Evolutionary conservation across 116 monocot species (phyloP).

Genomic region (Dioscorea cayenensis): DNA sequence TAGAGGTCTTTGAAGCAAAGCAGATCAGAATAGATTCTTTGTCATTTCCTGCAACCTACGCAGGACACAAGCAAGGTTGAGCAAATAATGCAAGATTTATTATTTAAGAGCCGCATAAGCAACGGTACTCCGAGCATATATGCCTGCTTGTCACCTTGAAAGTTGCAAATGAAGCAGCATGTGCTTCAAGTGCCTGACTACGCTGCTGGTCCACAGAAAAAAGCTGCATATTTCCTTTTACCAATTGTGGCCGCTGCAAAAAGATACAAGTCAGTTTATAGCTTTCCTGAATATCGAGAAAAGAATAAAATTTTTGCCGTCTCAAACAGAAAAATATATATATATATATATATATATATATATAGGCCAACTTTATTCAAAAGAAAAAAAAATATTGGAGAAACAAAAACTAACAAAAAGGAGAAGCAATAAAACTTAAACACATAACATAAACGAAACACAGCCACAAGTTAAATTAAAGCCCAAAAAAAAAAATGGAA

Average conservation of each 20-base stretch:
- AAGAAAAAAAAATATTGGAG: background rate
- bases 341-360: no score
- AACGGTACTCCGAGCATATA: background rate
- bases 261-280: background rate
- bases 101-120: background rate
- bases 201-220: constrained; percentile 98
- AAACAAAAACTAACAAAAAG: background rate
- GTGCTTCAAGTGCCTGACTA: constrained; percentile 98
- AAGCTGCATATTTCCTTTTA: constrained; percentile 97
- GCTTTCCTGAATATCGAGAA: background rate
- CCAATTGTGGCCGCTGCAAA: constrained; percentile 87
- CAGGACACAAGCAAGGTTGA: background rate
- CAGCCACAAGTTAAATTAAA: background rate
- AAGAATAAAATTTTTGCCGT: background rate
- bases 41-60: constrained; percentile 77
- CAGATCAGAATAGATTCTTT: constrained; percentile 79
- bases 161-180: constrained; percentile 97
- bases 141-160: constrained; percentile 45
- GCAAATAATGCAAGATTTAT: background rate
- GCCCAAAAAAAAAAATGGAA: background rate
- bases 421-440: background rate
- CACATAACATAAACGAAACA: background rate
- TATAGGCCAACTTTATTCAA: background rate
- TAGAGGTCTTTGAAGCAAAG: constrained; percentile 83
- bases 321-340: background rate